phyloP scores from a whole-genome alignment of 169 alveolate species.

The Cryptosporidium tyzzeri region DNA sequence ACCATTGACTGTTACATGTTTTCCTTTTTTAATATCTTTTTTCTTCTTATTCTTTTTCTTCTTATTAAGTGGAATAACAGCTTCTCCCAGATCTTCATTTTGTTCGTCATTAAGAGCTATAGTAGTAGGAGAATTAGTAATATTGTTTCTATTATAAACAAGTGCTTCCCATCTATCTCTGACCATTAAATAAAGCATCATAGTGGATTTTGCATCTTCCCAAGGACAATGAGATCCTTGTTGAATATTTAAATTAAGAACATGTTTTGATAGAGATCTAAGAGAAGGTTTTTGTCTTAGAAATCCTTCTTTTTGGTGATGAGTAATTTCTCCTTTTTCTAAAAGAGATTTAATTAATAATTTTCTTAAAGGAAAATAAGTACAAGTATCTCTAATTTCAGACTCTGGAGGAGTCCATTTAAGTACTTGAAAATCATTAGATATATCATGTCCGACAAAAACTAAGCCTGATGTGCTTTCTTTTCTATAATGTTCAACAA shows the following conservation, averaged over 20 bases:
- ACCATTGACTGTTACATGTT: neutral
- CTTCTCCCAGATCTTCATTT: neutral
- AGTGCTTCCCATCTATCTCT: conserved; percentile 67
- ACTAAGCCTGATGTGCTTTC: conserved; percentile 53
- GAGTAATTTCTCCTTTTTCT: conserved; percentile 37
- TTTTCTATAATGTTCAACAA: conserved; percentile 57
- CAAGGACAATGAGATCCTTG: conserved; percentile 71
- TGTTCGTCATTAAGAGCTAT: neutral
- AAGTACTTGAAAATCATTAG: conserved; percentile 55
- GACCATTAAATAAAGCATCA: conserved; percentile 60
- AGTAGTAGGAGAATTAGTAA: neutral
- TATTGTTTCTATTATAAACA: neutral
- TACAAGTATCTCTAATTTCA: conserved; percentile 64
- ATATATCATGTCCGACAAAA: conserved; percentile 73
- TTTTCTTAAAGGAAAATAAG: conserved; percentile 54
- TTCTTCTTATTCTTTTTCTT: conserved; percentile 2
- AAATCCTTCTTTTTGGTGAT: conserved; percentile 1
- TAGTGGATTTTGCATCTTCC: conserved; percentile 63
- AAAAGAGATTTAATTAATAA: conserved; percentile 22
- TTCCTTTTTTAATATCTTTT: neutral
- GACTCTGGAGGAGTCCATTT: conserved; percentile 65
- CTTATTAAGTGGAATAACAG: neutral
- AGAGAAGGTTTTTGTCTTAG: conserved; percentile 66
- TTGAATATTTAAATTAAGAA: conserved; percentile 40
- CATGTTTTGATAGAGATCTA: conserved; percentile 23